These are phyloP conservation scores for Plasmodiophora brassicae DNA, from an alignment of 208 protist species.

Conservation along the genomic window DNA sequence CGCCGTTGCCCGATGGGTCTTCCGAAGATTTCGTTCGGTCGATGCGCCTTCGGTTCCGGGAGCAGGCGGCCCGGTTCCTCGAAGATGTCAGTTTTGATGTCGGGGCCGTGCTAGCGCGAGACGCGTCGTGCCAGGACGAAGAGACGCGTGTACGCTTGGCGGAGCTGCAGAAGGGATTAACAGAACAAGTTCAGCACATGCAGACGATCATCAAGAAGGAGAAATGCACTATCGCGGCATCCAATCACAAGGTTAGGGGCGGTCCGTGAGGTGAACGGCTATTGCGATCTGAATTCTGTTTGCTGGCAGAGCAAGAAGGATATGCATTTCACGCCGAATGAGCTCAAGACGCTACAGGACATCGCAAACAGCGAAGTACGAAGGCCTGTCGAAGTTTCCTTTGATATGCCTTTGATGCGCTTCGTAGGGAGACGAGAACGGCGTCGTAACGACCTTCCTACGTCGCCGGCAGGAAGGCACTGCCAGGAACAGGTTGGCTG, in stretches of 20 bases:
- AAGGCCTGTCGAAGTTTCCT: neutral
- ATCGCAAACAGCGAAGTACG: neutral
- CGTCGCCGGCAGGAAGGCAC: neutral
- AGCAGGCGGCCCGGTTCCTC: neutral
- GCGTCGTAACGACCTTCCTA: neutral
- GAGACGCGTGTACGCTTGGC: neutral
- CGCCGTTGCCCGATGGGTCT: neutral
- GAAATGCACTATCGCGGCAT: neutral
- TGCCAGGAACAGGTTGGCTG: neutral
- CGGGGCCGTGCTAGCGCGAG: neutral
- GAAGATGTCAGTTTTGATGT: slow-evolving; percentile 1
- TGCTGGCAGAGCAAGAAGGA: neutral
- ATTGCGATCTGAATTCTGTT: too few species aligned
- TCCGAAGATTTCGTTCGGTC: neutral
- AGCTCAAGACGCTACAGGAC: neutral
- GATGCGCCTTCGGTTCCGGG: neutral
- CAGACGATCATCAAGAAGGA: neutral
- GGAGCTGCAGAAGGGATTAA: neutral
- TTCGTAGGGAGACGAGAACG: neutral
- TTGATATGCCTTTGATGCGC: neutral
- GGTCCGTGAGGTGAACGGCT: too few species aligned
- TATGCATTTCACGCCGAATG: neutral
- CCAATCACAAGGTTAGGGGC: too few species aligned
- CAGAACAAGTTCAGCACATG: neutral
- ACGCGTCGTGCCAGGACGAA: neutral